Evolutionary conservation across 2,329 filamentous ascomycete species (phyloP), one percentile per base, ranked within the genome.

Genomic region (Aspergillus sp.): DNA sequence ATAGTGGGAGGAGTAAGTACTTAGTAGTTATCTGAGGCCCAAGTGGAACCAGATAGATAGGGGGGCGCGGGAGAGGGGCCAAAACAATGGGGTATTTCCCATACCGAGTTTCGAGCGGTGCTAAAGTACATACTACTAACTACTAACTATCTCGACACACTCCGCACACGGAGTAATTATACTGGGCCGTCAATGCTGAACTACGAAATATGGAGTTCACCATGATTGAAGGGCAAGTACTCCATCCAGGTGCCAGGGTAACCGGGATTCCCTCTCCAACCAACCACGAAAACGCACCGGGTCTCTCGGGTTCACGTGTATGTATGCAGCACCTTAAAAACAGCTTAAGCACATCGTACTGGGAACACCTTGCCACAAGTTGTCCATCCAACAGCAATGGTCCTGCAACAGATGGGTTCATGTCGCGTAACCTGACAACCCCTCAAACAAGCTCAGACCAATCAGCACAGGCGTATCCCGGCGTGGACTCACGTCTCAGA

Each of bases 261-360:
- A 36, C 39, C 39, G 39, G 53, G 27, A 32, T 36, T 27, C 13
- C 39, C 10, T 21, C 32, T 47, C 41, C 39, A 47, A 55, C 53
- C 53, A 55, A 30, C 15, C 53, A 47, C 39, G 39, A 21, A 30
- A 21, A 30, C 27, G 53, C n/a, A 36, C 39, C 25, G 39, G 27
- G 27, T 47, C 30, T 25, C 50, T 23, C 39, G 55, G 54, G 52
- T 56, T 62, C 63, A 65, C 61, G 62, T 62, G 61, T 59, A 52
- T 56, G 54, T 36, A 56, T 60, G 48, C 53, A 47, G 54, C 36
- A 27, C 38, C 49, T 44, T 52, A 55, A 56, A 55, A 53, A 49
- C 19, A 53, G 55, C 30, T 56, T 42, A 56, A 48, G 47, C 27
- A 56, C 54, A 17, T 42, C 15, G n/a, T 15, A 30, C 27, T 38